Conservation (phyloP, 2,329 filamentous ascomycete genomes). For the Hymenoscyphus salicellus region DNA sequence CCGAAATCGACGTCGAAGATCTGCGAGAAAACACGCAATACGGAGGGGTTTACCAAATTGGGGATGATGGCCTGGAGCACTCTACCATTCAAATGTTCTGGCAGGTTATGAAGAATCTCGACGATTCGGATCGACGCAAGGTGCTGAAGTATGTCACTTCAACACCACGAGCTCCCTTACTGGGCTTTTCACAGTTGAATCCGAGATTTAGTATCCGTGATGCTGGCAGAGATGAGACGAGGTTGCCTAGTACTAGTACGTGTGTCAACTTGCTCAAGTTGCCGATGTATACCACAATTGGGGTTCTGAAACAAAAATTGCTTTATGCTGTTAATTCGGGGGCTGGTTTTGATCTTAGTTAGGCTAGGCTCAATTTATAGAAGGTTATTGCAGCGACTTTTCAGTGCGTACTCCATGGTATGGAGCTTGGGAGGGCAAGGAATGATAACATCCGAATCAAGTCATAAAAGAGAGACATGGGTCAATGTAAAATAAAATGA, state of each 20-base stretch:
- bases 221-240: conserved; percentile 68
- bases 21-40: conserved; percentile 81
- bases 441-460: neutral
- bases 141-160: conserved; percentile 95
- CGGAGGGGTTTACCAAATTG: conserved; percentile 81
- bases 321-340: conserved; percentile 86
- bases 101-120: conserved; percentile 76
- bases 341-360: conserved; percentile 79
- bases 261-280: conserved; percentile 94
- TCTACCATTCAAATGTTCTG: conserved; percentile 85
- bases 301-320: conserved; percentile 71
- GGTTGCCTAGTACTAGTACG: conserved; percentile 89
- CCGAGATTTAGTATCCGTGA: conserved; percentile 90
- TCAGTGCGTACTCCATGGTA: neutral
- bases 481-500: neutral
- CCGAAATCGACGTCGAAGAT: conserved; percentile 83
- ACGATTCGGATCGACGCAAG: conserved; percentile 73
- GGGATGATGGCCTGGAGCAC: conserved; percentile 85
- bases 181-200: conserved; percentile 83
- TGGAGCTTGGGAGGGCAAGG: neutral
- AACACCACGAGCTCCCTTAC: conserved; percentile 81
- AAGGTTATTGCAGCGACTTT: neutral
- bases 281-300: conserved; percentile 70
- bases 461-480: neutral
- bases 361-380: neutral